A percentile compares a stretch with the other conserved stretches of the same genome.
Conservation (phyloP, 1,139 yeast species). For the Geotrichum macrosporum region DNA sequence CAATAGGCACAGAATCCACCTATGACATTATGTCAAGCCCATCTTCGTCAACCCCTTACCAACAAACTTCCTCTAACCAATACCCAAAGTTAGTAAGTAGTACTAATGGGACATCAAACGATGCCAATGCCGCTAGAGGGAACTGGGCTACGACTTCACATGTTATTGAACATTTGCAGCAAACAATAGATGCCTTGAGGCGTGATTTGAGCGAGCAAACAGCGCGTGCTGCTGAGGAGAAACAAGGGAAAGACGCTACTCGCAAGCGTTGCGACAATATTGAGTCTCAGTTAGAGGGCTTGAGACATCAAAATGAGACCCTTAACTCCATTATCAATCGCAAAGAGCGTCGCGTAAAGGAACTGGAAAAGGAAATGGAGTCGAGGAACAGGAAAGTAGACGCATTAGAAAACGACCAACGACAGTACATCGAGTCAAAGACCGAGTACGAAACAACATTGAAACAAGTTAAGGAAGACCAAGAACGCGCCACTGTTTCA, state of each 20-base stretch:
- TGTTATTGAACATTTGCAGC: constrained; percentile 33
- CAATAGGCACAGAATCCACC: constrained; percentile 2
- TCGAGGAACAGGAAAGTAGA: constrained; percentile 11
- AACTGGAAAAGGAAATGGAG: constrained; percentile 25
- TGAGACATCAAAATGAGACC: constrained; percentile 32
- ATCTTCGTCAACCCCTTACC: constrained; percentile 6
- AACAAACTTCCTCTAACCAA: constrained; percentile 5
- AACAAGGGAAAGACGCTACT: constrained; percentile 29
- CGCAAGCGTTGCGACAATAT: constrained; percentile 29
- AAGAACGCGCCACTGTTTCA: constrained; percentile 24
- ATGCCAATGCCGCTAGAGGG: constrained; percentile 19
- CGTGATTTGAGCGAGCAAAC: constrained; percentile 30
- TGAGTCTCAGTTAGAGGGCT: constrained; percentile 29
- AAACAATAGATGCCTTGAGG: constrained; percentile 29
- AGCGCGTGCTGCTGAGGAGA: constrained; percentile 30
- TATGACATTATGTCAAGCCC: constrained; percentile 13
- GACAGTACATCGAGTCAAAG: constrained; percentile 16
- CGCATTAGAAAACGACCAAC: constrained; percentile 15
- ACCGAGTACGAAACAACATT: constrained; percentile 14
- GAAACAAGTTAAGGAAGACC: constrained; percentile 22
- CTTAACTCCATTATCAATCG: constrained; percentile 29
- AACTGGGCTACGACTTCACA: constrained; percentile 26
- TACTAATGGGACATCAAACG: constrained; percentile 10
- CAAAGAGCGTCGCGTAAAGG: constrained; percentile 32
- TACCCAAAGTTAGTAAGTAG: constrained; percentile 5